Evolutionary conservation across 192 early-diverging fungal species (phyloP).

Genomic region (Entophlyctis luteolus): DNA sequence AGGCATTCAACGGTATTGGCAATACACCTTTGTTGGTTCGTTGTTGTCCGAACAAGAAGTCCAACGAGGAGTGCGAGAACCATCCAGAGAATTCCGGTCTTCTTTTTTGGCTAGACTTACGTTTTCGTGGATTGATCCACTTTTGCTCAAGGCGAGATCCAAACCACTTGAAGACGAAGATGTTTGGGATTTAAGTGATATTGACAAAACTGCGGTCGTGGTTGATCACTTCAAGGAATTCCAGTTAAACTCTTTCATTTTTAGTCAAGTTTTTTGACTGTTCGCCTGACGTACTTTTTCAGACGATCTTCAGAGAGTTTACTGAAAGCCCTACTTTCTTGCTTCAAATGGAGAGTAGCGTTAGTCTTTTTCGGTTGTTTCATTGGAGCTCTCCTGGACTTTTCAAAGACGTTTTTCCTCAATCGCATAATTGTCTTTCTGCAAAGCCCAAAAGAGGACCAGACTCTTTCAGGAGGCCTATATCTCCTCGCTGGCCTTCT

Average conservation of each 20-base stretch:
- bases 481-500: slow-evolving; percentile 17
- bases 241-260: slow-evolving; percentile 16
- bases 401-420: slow-evolving; percentile 16
- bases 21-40: slow-evolving; percentile 13
- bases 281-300: not conserved
- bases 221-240: slow-evolving; percentile 3
- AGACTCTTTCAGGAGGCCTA: not conserved
- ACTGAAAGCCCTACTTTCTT: slow-evolving; percentile 13
- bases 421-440: slow-evolving; percentile 22
- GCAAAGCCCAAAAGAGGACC: slow-evolving; percentile 3
- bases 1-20: slow-evolving; percentile 12
- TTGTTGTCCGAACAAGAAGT: not conserved
- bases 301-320: not conserved
- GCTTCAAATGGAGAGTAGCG: slow-evolving; percentile 16
- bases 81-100: not conserved
- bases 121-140: slow-evolving; percentile 23
- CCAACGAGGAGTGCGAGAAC: not conserved
- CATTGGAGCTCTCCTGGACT: slow-evolving; percentile 20
- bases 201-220: slow-evolving; percentile 6
- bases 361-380: slow-evolving; percentile 17
- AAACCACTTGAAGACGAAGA: slow-evolving; percentile 28
- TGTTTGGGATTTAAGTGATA: slow-evolving; percentile 18
- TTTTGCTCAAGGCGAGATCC: slow-evolving; percentile 5
- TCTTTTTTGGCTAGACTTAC: slow-evolving; percentile 12
- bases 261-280: not conserved